phyloP scores from a whole-genome alignment of 805 yeast species.

The Sugiyamaella floridensis region DNA sequence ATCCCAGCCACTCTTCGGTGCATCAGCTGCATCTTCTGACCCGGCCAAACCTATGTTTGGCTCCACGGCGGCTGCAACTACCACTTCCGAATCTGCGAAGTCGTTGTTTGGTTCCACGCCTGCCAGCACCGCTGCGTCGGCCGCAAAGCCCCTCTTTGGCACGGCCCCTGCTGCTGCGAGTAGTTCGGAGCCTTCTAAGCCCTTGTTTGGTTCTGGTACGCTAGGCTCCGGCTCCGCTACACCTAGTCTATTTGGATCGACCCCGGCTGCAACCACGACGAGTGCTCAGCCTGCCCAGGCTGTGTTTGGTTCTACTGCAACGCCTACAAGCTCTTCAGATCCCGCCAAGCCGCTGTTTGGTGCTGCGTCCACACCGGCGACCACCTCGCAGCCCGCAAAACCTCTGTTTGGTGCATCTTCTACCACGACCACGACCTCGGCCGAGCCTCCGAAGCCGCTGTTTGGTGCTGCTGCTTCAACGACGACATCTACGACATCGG shows the following conservation, averaged over 20 bases:
- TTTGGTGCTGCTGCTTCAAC: background rate
- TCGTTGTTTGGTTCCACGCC: constrained; percentile 25
- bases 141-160: constrained; percentile 11
- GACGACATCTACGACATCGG: background rate
- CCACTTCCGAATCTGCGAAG: constrained; percentile 9
- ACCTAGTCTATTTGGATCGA: background rate
- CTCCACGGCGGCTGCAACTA: constrained; percentile 2
- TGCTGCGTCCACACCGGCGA: background rate
- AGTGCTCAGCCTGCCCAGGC: background rate
- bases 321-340: background rate
- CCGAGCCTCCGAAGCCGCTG: constrained; percentile 2
- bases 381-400: constrained; percentile 4
- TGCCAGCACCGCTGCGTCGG: constrained; percentile 11
- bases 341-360: constrained; percentile 1
- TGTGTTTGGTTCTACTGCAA: too few species aligned
- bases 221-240: background rate
- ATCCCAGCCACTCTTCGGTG: constrained; percentile 9
- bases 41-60: constrained; percentile 7
- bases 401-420: constrained; percentile 9
- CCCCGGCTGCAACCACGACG: background rate
- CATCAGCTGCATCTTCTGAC: constrained; percentile 6
- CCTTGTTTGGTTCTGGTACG: constrained; percentile 12
- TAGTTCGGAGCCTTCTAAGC: constrained; percentile 2
- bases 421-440: background rate
- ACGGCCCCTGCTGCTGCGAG: constrained; percentile 10